Percentiles rank a stretch among this genome's conserved stretches.
phyloP scores from a whole-genome alignment of 139 green algal genomes.

The Dunaliella primolecta region DNA sequence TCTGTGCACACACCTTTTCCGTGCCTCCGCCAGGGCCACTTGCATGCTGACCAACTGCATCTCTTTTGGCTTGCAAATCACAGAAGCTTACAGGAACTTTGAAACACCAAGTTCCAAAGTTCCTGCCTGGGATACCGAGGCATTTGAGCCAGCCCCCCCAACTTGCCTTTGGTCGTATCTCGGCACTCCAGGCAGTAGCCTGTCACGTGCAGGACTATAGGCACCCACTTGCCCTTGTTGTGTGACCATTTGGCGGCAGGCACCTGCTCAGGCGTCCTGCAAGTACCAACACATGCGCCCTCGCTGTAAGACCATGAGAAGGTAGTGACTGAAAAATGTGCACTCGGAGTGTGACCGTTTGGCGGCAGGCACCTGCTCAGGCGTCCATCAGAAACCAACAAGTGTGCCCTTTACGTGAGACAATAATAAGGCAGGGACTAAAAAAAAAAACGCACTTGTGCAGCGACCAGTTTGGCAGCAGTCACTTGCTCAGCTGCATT shows the following conservation, averaged over 20 bases:
- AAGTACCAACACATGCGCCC: background rate
- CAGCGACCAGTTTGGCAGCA: slow-evolving; percentile 50
- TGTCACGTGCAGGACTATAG: background rate
- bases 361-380: slow-evolving; percentile 52
- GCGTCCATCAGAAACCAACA: background rate
- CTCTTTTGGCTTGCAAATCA: too few relatives aligned
- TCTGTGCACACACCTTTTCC: too few relatives aligned
- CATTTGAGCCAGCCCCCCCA: too few relatives aligned
- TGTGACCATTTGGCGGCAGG: slow-evolving; percentile 54
- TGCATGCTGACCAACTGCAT: too few relatives aligned
- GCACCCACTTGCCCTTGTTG: background rate
- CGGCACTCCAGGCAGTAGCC: background rate
- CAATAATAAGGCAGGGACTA: too few relatives aligned
- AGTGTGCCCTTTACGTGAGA: too few relatives aligned
- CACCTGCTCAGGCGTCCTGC: slow-evolving; percentile 37
- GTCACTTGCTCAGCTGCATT: slow-evolving; percentile 51
- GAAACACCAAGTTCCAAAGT: too few relatives aligned
- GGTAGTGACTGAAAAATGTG: too few relatives aligned
- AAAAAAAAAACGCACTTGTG: background rate
- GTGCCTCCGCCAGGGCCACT: too few relatives aligned
- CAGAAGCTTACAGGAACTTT: too few relatives aligned
- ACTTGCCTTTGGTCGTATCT: background rate
- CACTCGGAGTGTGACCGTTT: slow-evolving; percentile 37
- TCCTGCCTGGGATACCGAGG: too few relatives aligned
- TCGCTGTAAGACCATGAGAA: too few relatives aligned